Conservation (phyloP, 1,284 basidiomycete genomes). For the Ceratobasidium sp. region DNA sequence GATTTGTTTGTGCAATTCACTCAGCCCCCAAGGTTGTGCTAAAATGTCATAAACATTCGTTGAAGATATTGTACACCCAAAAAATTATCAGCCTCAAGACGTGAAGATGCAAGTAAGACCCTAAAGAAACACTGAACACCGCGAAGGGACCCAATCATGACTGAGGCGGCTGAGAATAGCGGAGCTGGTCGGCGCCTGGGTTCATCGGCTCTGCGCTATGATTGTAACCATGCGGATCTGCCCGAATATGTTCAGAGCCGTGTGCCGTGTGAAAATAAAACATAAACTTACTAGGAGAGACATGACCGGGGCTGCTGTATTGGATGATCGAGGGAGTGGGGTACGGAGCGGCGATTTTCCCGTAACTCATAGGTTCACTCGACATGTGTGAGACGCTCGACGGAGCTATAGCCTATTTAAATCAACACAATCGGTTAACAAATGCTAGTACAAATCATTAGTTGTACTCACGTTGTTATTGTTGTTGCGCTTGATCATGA, state of each 20-base stretch:
- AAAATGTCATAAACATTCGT: neutral
- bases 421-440: neutral
- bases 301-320: conserved; percentile 1
- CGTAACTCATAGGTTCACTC: conserved; percentile 8
- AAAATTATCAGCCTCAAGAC: neutral
- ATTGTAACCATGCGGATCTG: conserved; percentile 4
- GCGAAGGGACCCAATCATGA: no score
- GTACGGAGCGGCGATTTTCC: conserved; percentile 7
- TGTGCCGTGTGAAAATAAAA: neutral
- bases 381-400: conserved; percentile 26
- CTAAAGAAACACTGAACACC: no score
- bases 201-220: conserved; percentile 2
- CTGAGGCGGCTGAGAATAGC: neutral
- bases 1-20: no score
- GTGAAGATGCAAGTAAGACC: no score
- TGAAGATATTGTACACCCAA: neutral
- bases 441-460: no score
- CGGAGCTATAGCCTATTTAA: conserved; percentile 9
- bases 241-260: no score
- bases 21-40: no score
- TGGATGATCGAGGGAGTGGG: neutral
- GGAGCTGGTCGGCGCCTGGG: neutral
- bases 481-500: conserved; percentile 3
- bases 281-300: conserved; percentile 24
- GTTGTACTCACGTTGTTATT: neutral